These are phyloP conservation scores for Adansonia rubrostipa DNA, from an alignment of 441 rosid genomes.

Conservation along the genomic window DNA sequence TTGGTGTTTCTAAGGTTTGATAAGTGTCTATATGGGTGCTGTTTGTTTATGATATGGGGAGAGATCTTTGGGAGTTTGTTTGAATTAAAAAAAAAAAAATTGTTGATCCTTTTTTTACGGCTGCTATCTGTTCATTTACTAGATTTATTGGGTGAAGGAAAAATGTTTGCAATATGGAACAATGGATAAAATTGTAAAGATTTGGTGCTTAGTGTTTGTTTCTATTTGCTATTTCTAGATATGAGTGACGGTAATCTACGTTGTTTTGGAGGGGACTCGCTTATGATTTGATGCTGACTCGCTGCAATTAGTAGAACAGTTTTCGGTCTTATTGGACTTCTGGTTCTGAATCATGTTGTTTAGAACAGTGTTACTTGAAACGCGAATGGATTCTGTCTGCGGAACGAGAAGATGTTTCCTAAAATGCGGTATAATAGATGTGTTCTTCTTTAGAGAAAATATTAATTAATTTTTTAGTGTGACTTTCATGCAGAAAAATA, in stretches of 20 bases:
- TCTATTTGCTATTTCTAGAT: neutral
- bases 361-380: neutral
- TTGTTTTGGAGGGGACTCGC: slow-evolving; percentile 7
- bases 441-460: too few species aligned
- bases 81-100: too few species aligned
- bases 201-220: slow-evolving; percentile 12
- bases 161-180: neutral
- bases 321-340: slow-evolving; percentile 22
- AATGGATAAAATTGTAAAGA: neutral
- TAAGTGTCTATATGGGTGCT: neutral
- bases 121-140: neutral
- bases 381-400: too few species aligned
- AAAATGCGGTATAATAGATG: too few species aligned
- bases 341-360: slow-evolving; percentile 29
- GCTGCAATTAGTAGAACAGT: neutral
- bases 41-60: neutral
- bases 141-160: neutral
- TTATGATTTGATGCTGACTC: too few species aligned
- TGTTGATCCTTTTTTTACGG: neutral
- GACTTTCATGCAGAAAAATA: too few species aligned
- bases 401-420: too few species aligned
- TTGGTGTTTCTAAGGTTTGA: slow-evolving; percentile 23
- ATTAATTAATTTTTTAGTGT: too few species aligned
- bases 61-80: slow-evolving; percentile 33
- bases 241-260: slow-evolving; percentile 15